Evolutionary conservation across 1,284 basidiomycete genomes (phyloP), one percentile per base, ranked within the genome.

Genomic region (Porodaedalea pini): DNA sequence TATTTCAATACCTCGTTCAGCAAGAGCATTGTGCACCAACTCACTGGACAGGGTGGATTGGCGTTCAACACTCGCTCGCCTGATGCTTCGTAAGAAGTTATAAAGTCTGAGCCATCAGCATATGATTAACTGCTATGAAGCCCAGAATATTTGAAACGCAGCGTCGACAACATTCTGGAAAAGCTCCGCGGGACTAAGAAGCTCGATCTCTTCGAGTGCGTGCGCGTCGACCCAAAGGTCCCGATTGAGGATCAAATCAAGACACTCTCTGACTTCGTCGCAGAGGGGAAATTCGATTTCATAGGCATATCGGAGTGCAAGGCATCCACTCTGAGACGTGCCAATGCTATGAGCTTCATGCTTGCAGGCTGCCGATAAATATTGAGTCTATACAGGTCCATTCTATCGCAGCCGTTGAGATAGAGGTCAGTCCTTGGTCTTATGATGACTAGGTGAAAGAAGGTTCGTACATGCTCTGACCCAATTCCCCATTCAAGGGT

Each of bases 381-480:
- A 10, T 10, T n/a, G 10, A 15, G 19, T 10, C 10, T 37, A 37
- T 7, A 23, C 32, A 80, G 78, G 70, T 80, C 29, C 71, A 74
- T 36, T 76, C 75, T 2, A 74, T 82, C 51, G 70, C 75, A 17
- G 68, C 73, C 4, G 75, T 79, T 27, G 81, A 82, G 65, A 78
- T 80, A 48, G 81, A 83, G 63, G 69, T 81, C 32, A 80, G 78
- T 40, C 73, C 80, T 7, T 81, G 78, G 71, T 69, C 72, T 3
- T 76, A 76, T 57, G 78, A 77, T 44, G 65, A 74, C 21, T 76
- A 79, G 58, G 68, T 71, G 2, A 69, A 68, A 25, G 66, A 73
- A 34, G 75, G 74, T 75, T n/a, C 21, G n/a, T 7, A 1, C 25
- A 27, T 17, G 25, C 21, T 45, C 45, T 8, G 11, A 23, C 21